Conservation (phyloP, 805 yeast species). For the Suhomyces xylopsoci region DNA sequence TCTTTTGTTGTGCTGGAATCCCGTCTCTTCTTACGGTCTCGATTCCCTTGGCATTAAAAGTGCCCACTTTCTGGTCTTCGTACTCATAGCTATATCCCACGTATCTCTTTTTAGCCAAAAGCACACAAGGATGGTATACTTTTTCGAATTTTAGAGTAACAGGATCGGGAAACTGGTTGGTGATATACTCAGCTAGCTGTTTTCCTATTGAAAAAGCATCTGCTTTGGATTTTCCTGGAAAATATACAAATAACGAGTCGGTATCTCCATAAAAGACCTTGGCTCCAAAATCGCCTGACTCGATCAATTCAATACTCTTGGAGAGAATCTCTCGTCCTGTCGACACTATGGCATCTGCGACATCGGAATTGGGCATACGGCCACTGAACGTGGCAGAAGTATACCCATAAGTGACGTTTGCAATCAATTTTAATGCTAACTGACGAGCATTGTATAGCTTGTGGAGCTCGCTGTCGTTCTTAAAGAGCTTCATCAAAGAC, state of each 20-base stretch:
- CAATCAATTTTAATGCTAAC: conserved; percentile 81
- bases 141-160: conserved; percentile 84
- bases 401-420: conserved; percentile 96
- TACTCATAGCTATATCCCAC: conserved; percentile 80
- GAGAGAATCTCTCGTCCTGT: conserved; percentile 84
- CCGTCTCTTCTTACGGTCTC: conserved; percentile 96
- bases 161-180: conserved; percentile 74
- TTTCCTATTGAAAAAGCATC: conserved; percentile 79
- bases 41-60: conserved; percentile 93
- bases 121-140: conserved; percentile 81
- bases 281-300: conserved; percentile 71
- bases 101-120: conserved; percentile 84
- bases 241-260: conserved; percentile 84
- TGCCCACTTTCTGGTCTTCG: conserved; percentile 52
- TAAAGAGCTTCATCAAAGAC: conserved; percentile 58
- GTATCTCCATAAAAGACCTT: conserved; percentile 97
- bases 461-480: conserved; percentile 46
- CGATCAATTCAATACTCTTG: conserved; percentile 67
- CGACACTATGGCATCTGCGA: conserved; percentile 92
- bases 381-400: conserved; percentile 94
- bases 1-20: conserved; percentile 83
- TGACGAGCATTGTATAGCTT: conserved; percentile 73
- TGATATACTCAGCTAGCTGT: conserved; percentile 62
- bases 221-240: conserved; percentile 74
- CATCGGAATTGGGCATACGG: conserved; percentile 93